Evolutionary conservation across 1,284 basidiomycete species (phyloP).

Genomic region (Cryptococcus sp.): DNA sequence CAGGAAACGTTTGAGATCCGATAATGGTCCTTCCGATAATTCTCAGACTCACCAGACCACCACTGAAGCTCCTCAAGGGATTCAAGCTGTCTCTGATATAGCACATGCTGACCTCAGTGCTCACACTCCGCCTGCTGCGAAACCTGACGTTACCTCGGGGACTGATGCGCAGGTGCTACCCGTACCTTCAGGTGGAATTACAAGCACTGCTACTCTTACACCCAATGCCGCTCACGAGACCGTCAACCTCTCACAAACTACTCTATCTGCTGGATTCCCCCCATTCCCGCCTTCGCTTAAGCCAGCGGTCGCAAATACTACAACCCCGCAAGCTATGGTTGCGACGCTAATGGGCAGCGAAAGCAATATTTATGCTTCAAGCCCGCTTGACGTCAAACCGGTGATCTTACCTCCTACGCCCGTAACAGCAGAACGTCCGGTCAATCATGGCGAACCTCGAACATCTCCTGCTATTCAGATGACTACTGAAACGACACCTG

Average conservation of each 20-base stretch:
- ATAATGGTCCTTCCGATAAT: not conserved
- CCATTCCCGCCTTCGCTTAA: no score
- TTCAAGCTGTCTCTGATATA: conserved; percentile 3
- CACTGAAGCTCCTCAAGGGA: not conserved
- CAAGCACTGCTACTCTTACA: no score
- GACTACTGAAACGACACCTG: conserved; percentile 1
- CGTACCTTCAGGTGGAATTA: no score
- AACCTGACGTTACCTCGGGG: not conserved
- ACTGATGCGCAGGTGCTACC: no score
- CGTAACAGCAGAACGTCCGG: conserved; percentile 23
- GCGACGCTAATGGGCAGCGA: no score
- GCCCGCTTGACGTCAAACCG: not conserved
- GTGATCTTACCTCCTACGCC: conserved; percentile 28
- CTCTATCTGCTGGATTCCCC: no score
- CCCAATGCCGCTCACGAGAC: no score
- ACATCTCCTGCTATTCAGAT: conserved; percentile 5
- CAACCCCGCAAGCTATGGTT: not conserved
- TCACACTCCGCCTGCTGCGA: not conserved
- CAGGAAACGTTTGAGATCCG: conserved; percentile 19
- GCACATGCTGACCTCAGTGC: conserved; percentile 2
- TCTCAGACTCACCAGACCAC: not conserved
- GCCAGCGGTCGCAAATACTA: no score
- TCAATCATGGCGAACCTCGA: not conserved
- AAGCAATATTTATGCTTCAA: not conserved
- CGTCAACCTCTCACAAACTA: no score